phyloP scores from a whole-genome alignment of 2,329 filamentous ascomycete genomes.

The Neofusicoccum kwambonambiense region DNA sequence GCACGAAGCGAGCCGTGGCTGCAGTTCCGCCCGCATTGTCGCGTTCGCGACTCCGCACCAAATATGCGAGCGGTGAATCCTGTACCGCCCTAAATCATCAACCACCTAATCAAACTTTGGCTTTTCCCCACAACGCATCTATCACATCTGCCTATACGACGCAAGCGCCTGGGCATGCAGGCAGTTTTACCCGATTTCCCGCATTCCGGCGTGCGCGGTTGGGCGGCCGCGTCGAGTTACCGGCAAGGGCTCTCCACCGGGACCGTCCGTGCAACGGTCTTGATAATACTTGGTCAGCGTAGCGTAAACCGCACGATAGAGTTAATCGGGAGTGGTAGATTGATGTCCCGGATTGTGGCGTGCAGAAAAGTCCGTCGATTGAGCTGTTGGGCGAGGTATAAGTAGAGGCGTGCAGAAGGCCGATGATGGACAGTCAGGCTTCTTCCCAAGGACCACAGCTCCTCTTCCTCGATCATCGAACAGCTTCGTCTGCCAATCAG shows the following conservation, averaged over 20 bases:
- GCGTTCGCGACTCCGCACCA: no score
- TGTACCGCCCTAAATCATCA: conserved; percentile 6
- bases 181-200: neutral
- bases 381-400: neutral
- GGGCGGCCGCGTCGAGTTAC: neutral
- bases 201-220: neutral
- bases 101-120: neutral
- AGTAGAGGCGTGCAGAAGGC: neutral
- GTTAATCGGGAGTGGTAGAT: no score
- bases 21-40: neutral
- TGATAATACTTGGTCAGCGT: conserved; percentile 3
- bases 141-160: neutral
- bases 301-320: neutral
- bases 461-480: neutral
- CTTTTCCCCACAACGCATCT: neutral
- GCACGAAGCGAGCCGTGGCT: neutral
- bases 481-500: neutral
- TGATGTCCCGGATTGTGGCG: no score
- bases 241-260: neutral
- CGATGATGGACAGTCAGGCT: neutral
- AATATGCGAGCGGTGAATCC: neutral
- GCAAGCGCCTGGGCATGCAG: neutral
- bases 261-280: neutral
- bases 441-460: neutral
- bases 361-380: neutral